Base-by-base conservation (phyloP, 352 stramenopile genomes). In the Pythium utonaiense region DNA sequence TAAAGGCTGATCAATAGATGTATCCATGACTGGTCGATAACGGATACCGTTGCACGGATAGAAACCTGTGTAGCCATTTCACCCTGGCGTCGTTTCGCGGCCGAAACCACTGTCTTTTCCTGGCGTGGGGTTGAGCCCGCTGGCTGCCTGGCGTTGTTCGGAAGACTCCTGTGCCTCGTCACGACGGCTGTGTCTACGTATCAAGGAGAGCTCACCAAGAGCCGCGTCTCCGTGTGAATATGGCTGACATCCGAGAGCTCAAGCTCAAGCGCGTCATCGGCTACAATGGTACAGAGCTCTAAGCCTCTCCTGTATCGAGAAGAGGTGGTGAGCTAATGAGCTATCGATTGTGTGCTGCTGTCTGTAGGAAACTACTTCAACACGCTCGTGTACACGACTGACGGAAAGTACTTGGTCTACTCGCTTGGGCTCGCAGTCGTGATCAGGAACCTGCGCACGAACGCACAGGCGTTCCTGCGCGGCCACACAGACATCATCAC, bases 401-500 rank as follows among this genome's bases (percentile, higher is more conserved):
- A 91, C 53, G 88, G 88, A 33, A 81, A 86, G 44, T 87, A 78
- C 62, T 70, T 96, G 53, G 73, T 96, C 60, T 97, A 96, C 62
- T 93, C 88, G 44, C 80, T 97, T 9, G 89, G 88, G 0, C 73
- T 91, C 25, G 83, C 86, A 9, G 85, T 96, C 55, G 81, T 96
- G 34, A 74, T 96, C 28, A 89, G 86, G 33, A 77, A 97, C 69
- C 66, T 94, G 25, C 75, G 77, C 22, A 78, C 77, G 49, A 80
- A 90, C 44, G 77, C 71, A 8, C 83, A 96, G 67, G 83, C 75
- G 10, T 98, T 98, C 62, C 71, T 98, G 24, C 89, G 96, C 53
- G 93, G 89, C 34, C 93, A 97, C 73, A 93, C 88, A 19, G 86
- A 98, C 64, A 82, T 92, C 28, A 95, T 98, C 64, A 97, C 89